A percentile compares a stretch with the other conserved stretches of the same genome.
These are phyloP conservation scores for Holtermanniella nyarrowii DNA, from an alignment of 768 basidiomycete genomes.

Conservation along the genomic window DNA sequence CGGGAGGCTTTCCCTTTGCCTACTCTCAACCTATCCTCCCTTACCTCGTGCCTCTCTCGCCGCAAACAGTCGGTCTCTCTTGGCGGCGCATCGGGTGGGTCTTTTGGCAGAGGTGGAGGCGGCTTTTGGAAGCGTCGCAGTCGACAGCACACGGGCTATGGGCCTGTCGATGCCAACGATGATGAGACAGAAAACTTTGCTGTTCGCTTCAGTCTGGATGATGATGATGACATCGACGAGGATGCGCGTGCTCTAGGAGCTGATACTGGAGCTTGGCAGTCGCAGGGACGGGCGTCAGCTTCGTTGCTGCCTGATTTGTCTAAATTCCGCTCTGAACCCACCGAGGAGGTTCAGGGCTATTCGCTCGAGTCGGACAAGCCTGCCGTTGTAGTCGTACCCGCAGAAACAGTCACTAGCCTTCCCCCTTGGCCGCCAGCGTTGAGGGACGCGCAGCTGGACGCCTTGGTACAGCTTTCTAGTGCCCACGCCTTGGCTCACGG, in stretches of 20 bases:
- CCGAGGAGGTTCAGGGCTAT: neutral
- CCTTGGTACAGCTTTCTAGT: slow-evolving; percentile 57
- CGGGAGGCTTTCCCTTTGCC: slow-evolving; percentile 59
- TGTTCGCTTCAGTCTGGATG: slow-evolving; percentile 35
- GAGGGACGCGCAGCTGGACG: slow-evolving; percentile 50
- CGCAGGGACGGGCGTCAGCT: neutral
- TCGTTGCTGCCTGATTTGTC: neutral
- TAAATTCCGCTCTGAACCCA: neutral
- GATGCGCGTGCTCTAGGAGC: slow-evolving; percentile 26
- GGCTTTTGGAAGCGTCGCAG: slow-evolving; percentile 18
- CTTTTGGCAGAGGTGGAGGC: slow-evolving; percentile 9
- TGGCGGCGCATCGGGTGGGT: neutral
- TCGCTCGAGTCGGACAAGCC: neutral
- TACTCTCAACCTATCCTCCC: slow-evolving; percentile 11
- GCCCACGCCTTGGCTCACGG: slow-evolving; percentile 79
- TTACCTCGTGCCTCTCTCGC: slow-evolving; percentile 10
- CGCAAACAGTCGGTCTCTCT: slow-evolving; percentile 3
- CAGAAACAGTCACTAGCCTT: slow-evolving; percentile 9
- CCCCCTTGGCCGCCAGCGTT: slow-evolving; percentile 64
- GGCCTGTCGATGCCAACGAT: slow-evolving; percentile 30
- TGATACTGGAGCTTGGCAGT: slow-evolving; percentile 34
- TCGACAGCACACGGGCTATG: slow-evolving; percentile 19
- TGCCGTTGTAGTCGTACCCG: neutral
- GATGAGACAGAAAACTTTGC: slow-evolving; percentile 37
- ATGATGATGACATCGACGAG: slow-evolving; percentile 31